Evolutionary conservation across 1,139 yeast species (phyloP), one percentile per base, ranked within the genome.

Genomic region (Pichia sp.): DNA sequence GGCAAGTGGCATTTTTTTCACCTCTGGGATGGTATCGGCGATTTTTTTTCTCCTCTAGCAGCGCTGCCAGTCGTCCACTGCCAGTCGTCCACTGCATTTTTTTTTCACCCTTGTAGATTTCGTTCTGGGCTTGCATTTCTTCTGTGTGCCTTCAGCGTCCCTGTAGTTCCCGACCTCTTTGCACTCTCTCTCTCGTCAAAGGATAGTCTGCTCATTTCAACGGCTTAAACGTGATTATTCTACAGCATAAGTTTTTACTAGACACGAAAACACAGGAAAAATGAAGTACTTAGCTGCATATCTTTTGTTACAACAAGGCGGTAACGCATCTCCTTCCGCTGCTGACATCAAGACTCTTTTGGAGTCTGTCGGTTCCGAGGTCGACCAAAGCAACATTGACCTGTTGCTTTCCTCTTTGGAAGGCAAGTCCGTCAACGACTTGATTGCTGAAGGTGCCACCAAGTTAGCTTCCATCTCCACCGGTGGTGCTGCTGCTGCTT

Each of bases 401-500:
- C 79, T 87, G 73, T 87, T 93, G 75, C 80, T 93, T 72, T 77
- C 89, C 67, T 95, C 95, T 75, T 85, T 93, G 71, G 92, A 89
- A 78, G 99, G 98, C 78, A 93, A 93, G 87, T 77, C 82, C 73
- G 82, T 87, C 73, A 85, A 81, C 67, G 97, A 90, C 79, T 86
- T 93, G 79, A 86, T 93, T 69, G 93, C 97, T 72, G 95, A 85
- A 79, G 99, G 99, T 82, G 79, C 88, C 76, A 79, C 84, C 77
- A 93, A 93, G 84, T 87, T 93, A 74, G 92, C 98, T 68, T 82
- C 97, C 65, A 96, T 92, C 67, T 98, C 99, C 79, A 73, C 97
- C 74, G 99, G 96, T 80, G 92, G 96, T 72, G 92, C 92, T 73
- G 82, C 89, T 68, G 80, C 88, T 71, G 80, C 81, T 69, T 80